phyloP scores from a whole-genome alignment of 306 rosid genomes.

The Quercus rubra region DNA sequence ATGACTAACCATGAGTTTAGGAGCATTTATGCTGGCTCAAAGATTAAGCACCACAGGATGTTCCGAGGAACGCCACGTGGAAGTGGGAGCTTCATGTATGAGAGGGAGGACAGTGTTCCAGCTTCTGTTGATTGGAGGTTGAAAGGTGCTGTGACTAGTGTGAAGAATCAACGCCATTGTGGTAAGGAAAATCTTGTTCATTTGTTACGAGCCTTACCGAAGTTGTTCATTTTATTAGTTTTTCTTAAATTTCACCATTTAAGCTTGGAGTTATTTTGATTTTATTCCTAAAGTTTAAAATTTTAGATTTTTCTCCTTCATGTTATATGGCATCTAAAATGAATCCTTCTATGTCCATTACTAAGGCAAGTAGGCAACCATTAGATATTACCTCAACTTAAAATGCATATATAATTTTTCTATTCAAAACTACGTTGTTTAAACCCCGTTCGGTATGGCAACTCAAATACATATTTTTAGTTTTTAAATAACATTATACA shows the following conservation, averaged over 20 bases:
- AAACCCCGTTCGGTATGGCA: too few relatives aligned
- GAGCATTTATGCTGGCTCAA: slow-evolving; percentile 37
- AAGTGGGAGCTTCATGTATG: slow-evolving; percentile 30
- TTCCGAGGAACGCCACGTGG: slow-evolving; percentile 33
- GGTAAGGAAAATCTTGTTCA: slow-evolving; percentile 25
- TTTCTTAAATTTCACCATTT: neutral
- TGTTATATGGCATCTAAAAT: too few relatives aligned
- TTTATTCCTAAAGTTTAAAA: too few relatives aligned
- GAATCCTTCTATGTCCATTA: too few relatives aligned
- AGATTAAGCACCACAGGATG: slow-evolving; percentile 44
- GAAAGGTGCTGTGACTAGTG: slow-evolving; percentile 41
- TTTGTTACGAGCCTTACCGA: neutral
- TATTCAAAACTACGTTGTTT: too few relatives aligned
- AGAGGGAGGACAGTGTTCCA: slow-evolving; percentile 26
- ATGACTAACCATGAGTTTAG: slow-evolving; percentile 51
- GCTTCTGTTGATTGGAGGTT: slow-evolving; percentile 49
- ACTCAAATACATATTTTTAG: too few relatives aligned
- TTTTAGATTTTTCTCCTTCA: too few relatives aligned
- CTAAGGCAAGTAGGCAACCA: too few relatives aligned
- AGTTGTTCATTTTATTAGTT: neutral
- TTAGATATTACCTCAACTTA: too few relatives aligned
- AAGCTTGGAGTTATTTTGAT: too few relatives aligned
- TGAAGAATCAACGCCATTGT: slow-evolving; percentile 55
- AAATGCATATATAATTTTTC: too few relatives aligned
- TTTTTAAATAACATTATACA: too few relatives aligned